These are phyloP conservation scores for Aspergillus leporis DNA, from an alignment of 495 filamentous ascomycete genomes.

Conservation along the genomic window DNA sequence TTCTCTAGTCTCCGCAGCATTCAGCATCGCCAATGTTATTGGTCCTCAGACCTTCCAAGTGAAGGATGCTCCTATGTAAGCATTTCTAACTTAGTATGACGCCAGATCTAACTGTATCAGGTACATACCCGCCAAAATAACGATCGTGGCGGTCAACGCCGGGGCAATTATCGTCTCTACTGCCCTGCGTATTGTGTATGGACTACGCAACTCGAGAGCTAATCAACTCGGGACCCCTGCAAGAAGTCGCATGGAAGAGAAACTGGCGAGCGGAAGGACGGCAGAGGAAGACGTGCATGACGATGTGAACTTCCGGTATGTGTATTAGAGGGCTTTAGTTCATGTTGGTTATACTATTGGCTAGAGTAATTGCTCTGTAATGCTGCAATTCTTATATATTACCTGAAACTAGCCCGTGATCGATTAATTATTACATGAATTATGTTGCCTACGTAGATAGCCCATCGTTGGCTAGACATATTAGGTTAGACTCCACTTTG, in stretches of 20 bases:
- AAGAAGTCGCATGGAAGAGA: slow-evolving; percentile 20
- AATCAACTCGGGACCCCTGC: slow-evolving; percentile 23
- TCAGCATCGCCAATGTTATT: slow-evolving; percentile 59
- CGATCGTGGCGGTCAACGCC: slow-evolving; percentile 50
- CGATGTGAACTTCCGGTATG: slow-evolving; percentile 29
- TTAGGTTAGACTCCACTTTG: too few relatives aligned
- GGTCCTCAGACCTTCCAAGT: slow-evolving; percentile 58
- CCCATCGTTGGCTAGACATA: too few relatives aligned
- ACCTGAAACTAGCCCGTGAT: too few relatives aligned
- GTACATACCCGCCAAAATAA: slow-evolving; percentile 59
- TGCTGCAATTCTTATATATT: too few relatives aligned
- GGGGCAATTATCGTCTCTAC: slow-evolving; percentile 41
- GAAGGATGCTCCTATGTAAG: slow-evolving; percentile 46
- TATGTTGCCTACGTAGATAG: too few relatives aligned
- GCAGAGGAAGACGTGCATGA: slow-evolving; percentile 17
- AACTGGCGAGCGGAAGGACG: slow-evolving; percentile 7
- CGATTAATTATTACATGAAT: too few relatives aligned
- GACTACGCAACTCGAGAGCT: slow-evolving; percentile 21
- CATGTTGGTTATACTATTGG: too few relatives aligned
- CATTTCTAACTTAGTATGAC: not conserved
- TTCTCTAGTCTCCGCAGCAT: slow-evolving; percentile 44
- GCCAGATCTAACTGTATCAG: slow-evolving; percentile 11
- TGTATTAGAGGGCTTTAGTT: slow-evolving; percentile 15
- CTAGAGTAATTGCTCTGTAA: too few relatives aligned
- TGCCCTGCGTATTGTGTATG: slow-evolving; percentile 43